Base-by-base conservation (phyloP, 805 yeast species). In the Lipomyces japonicus region DNA sequence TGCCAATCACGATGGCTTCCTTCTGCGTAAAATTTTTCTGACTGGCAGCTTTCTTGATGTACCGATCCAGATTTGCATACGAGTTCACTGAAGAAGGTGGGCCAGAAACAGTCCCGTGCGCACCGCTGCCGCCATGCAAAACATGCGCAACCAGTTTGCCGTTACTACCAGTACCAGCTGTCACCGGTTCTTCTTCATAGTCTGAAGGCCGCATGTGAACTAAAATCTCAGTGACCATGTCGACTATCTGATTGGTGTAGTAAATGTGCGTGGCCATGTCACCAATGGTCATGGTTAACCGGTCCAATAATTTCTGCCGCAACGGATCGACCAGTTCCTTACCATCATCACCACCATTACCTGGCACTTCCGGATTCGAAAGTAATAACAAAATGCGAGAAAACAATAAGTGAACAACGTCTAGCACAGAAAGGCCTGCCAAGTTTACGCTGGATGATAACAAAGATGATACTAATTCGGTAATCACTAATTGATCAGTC, bases 401-500 rank as follows among this genome's bases (percentile, higher is more conserved):
- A 18, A 48, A 42, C 23, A 57, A 36, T 6, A 49, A 19, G 26
- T 55, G 60, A 39, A 55, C 36, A 34, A 86, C 76, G 64, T 90
- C 97, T 34, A 88, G 73, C 4, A 89, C 85, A 9, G 96, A 84
- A 39, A 93, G 71, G 0, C 97, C 97, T 54, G 89, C 83, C 75
- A 91, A 79, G 64, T 84, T 87, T 37, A 87, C 87, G 35, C 82
- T 81, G 0, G 93, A 82, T 1, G 83, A 75, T n/a, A 90, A 71
- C 26, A 88, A 68, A 10, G 82, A 81, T 7, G 81, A 68, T 5
- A 81, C 71, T 47, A 76, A 65, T 41, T 67, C 66, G 25, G 82
- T 71, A 35, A 73, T 68, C 28, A 71, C 69, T n/a, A 65, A 59
- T 61, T 75, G 77, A 10, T 47, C 30, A 5, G 41, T 49, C 18